phyloP scores from a whole-genome alignment of 1,284 basidiomycete species.

The Cryptococcus sp. region DNA sequence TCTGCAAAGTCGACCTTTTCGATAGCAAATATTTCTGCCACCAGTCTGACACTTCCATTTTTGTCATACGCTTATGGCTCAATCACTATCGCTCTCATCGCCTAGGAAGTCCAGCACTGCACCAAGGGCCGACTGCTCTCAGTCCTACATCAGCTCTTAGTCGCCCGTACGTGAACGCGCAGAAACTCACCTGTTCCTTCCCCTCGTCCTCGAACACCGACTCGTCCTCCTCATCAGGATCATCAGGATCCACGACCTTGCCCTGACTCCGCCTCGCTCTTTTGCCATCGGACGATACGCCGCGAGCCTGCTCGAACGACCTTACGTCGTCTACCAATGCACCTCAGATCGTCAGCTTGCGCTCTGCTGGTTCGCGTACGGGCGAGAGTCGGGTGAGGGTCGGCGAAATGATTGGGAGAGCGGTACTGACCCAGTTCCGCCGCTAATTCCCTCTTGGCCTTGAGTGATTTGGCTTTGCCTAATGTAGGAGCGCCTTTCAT shows the following conservation, averaged over 20 bases:
- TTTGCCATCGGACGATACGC: constrained; percentile 23
- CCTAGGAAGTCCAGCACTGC: constrained; percentile 35
- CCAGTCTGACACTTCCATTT: no score
- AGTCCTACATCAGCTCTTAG: not conserved
- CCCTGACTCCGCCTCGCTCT: constrained; percentile 19
- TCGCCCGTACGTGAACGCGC: not conserved
- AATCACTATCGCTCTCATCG: constrained; percentile 20
- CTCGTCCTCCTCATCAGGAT: not conserved
- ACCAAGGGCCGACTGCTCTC: constrained; percentile 27
- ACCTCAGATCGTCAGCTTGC: not conserved
- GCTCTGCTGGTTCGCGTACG: not conserved
- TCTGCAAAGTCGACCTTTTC: no score
- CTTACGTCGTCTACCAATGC: constrained; percentile 49
- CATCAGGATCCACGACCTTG: no score
- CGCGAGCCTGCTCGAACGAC: constrained; percentile 50
- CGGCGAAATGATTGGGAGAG: not conserved
- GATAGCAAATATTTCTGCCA: no score
- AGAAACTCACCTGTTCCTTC: not conserved
- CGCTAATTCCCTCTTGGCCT: constrained; percentile 68
- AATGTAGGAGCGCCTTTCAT: constrained; percentile 76
- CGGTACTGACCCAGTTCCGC: constrained; percentile 68
- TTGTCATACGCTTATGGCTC: not conserved
- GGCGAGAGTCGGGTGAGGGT: not conserved
- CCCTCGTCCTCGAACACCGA: not conserved
- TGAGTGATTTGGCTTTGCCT: constrained; percentile 74